These are phyloP conservation scores for Boletus insuetus DNA, from an alignment of 768 basidiomycete genomes.

Conservation along the genomic window DNA sequence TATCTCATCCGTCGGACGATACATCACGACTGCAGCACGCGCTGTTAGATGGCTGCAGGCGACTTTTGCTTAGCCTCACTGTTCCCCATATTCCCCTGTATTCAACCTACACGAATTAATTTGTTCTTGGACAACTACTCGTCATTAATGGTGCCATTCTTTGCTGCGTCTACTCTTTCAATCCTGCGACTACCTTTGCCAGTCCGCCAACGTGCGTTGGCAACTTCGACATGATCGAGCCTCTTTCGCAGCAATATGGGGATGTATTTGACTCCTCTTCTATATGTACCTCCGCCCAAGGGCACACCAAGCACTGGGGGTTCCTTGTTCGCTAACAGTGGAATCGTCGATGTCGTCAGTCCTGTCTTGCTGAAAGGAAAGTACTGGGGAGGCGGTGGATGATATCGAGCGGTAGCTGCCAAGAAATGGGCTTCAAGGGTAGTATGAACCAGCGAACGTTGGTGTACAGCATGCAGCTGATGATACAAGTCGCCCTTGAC, in stretches of 20 bases:
- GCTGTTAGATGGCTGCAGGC: constrained; percentile 8
- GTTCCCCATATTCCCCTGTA: constrained; percentile 8
- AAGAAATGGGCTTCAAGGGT: constrained; percentile 67
- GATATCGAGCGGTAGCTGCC: constrained; percentile 49
- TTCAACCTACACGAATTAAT: constrained; percentile 16
- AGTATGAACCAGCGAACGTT: constrained; percentile 62
- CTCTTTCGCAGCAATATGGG: constrained; percentile 66
- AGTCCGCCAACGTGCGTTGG: constrained; percentile 76
- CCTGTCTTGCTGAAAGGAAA: constrained; percentile 36
- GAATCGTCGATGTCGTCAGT: constrained; percentile 18
- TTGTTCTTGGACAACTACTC: constrained; percentile 2
- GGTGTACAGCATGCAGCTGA: constrained; percentile 51
- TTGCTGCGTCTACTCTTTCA: constrained; percentile 28
- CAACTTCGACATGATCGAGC: constrained; percentile 65
- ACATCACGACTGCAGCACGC: constrained; percentile 1
- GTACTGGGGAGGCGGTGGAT: constrained; percentile 39
- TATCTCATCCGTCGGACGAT: constrained; percentile 1
- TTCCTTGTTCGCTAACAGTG: constrained; percentile 12
- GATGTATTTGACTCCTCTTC: constrained; percentile 59
- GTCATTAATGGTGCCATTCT: background rate
- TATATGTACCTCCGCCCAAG: constrained; percentile 68
- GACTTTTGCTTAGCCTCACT: constrained; percentile 17
- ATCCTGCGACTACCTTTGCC: constrained; percentile 57
- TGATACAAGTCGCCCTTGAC: constrained; percentile 43
- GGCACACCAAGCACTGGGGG: constrained; percentile 48